Base-by-base conservation (phyloP, 108 stramenopile species). In the Stephanodiscus minutulus region DNA sequence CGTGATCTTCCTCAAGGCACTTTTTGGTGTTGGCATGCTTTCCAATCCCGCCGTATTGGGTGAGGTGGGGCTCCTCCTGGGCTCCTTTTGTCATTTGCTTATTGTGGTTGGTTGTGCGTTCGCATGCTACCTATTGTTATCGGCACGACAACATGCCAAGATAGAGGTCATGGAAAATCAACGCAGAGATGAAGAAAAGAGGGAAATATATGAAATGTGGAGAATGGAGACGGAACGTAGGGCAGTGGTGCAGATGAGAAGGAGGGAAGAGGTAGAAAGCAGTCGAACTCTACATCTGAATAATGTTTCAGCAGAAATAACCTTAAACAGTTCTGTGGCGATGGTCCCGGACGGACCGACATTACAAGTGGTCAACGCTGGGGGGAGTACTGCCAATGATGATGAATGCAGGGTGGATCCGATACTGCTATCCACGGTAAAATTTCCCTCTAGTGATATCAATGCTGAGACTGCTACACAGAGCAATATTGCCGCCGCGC, bases 11-110 rank as follows among this genome's bases (percentile, higher is more conserved):
- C 61, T 78, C 36, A 82, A 82, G 44, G 76, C 81, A 20, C 57
- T 82, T 0, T 82, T 82, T 39, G 81, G 81, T 10, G 74, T 78
- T 25, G 68, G 74, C 25, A 77, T 82, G 74, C 54, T 82, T 24
- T 77, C 74, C 48, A 77, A 78, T 28, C 81, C 81, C 39, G 72
- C 66, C 5, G 74, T 82, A 1, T 47, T 82, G 66, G 77, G 77
- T 27, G 81, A 82, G 46, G 69, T 71, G 31, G 81, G 81, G 22
- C 64, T 82, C 28, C 47, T 82, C n/a, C 29, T 82, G 12, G 81
- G 81, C 41, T 74, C 77, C 1, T 73, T 74, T 63, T 74, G 76
- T 63, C 77, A 82, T 56, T 68, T 82, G 53, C 72, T 78, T 6
- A 78, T 82, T 53, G 61, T 78, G 0, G 52, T 74, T 22, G 74